These are phyloP conservation scores for Cercospora zeina DNA, from an alignment of 2,329 filamentous ascomycete species.

Conservation along the genomic window DNA sequence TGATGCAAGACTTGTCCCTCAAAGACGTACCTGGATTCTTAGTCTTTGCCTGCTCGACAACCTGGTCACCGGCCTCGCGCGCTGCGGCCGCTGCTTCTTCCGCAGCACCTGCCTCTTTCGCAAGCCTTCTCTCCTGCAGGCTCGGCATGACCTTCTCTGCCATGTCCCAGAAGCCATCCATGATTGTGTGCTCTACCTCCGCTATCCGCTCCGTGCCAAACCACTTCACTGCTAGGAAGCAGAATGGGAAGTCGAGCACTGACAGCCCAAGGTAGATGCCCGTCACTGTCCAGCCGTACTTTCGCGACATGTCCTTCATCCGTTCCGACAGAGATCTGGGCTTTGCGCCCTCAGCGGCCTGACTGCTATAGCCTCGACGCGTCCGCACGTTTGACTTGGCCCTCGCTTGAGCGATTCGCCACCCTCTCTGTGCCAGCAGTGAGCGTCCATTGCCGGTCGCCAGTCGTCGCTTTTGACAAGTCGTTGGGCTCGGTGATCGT, in stretches of 20 bases:
- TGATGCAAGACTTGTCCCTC: conserved; percentile 34
- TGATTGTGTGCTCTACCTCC: conserved; percentile 66
- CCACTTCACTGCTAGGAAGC: conserved; percentile 80
- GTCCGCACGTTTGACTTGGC: conserved; percentile 29
- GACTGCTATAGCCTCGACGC: conserved; percentile 42
- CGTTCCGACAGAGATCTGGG: conserved; percentile 56
- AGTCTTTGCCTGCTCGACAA: conserved; percentile 24
- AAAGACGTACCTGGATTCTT: conserved; percentile 27
- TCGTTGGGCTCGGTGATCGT: conserved; percentile 14
- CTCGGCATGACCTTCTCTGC: conserved; percentile 63
- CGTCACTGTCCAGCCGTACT: conserved; percentile 91
- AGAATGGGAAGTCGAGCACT: conserved; percentile 89
- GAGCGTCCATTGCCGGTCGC: conserved; percentile 17
- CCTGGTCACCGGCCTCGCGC: conserved; percentile 47
- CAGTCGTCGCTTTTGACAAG: conserved; percentile 19
- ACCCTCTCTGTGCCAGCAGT: conserved; percentile 18
- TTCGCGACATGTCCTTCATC: conserved; percentile 78
- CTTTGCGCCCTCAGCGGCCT: conserved; percentile 25
- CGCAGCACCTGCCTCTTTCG: conserved; percentile 22
- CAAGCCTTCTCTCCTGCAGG: conserved; percentile 33
- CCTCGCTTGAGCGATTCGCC: conserved; percentile 22
- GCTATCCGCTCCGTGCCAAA: conserved; percentile 86
- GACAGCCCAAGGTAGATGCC: conserved; percentile 87
- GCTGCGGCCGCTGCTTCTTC: conserved; percentile 42
- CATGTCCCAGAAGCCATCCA: conserved; percentile 59